Evolutionary conservation across 306 rosid species (phyloP), one percentile per base, ranked within the genome.

Genomic region (Cicer chorassanicum): DNA sequence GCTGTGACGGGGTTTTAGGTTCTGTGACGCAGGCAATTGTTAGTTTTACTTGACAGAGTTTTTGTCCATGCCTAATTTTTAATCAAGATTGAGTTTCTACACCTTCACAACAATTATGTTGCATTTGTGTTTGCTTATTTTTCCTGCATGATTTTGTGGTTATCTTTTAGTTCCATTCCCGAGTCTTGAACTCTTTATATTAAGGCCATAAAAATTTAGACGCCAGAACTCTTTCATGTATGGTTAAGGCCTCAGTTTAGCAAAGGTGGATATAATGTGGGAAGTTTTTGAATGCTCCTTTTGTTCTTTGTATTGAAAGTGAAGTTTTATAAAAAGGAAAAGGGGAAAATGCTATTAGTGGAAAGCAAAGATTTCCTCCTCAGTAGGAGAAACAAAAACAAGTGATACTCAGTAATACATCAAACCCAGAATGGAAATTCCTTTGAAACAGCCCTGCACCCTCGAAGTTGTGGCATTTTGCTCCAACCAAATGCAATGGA

Each of bases 21-120:
- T 83, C 15, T 70, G 42, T 68, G 68, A 43, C 34, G 43, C 42
- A 44, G 56, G 43, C 41, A 34, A 6, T 78, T 55, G 50, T 42
- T 70, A 19, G 62, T 75, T 61, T 70, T 59, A 39, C 77, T 24
- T 74, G 72, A 50, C 40, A 12, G 44, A 45, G 39, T 57, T 78
- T 42, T 15, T 39, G 21, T 48, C 46, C 50, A 15, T 74, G 69
- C 57, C 68, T 67, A 60, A 63, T 41, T 66, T 81, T 46, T 66
- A 65, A 73, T 54, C 67, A 46, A 64, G 68, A 68, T 51, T 63
- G 64, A 65, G 50, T 60, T 44, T 65, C 44, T 56, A 3, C 6
- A 45, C 63, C 10, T 16, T 65, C 19, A 41, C 49, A 61, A 40
- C 12, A n/a, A 61, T 41, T 38, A 34, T 54, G 73, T 36, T 44